Conservation (phyloP, 2,329 filamentous ascomycete species). For the Ophiostoma sp. region DNA sequence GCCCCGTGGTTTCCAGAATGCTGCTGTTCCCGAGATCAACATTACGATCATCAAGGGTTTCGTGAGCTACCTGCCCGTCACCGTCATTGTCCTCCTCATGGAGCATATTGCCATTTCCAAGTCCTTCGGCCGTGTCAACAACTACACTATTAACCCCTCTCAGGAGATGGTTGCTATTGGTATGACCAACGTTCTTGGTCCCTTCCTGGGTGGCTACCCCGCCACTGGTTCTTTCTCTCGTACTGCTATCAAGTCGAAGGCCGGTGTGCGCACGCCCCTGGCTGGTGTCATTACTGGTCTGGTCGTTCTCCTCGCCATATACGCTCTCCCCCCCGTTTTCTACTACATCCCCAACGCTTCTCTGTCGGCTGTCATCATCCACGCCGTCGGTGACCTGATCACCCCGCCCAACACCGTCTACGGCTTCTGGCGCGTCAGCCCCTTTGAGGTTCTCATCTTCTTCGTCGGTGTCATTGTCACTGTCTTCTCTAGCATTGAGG, state of each 20-base stretch:
- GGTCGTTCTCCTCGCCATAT: slow-evolving; percentile 74
- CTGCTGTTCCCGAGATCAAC: slow-evolving; percentile 71
- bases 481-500: slow-evolving; percentile 83
- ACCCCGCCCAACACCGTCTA: slow-evolving; percentile 89
- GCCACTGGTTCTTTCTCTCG: slow-evolving; percentile 74
- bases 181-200: slow-evolving; percentile 83
- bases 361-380: slow-evolving; percentile 76
- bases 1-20: slow-evolving; percentile 81
- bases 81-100: slow-evolving; percentile 88
- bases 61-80: slow-evolving; percentile 71
- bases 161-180: slow-evolving; percentile 97
- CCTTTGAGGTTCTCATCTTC: slow-evolving; percentile 88
- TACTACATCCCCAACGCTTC: slow-evolving; percentile 75
- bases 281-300: slow-evolving; percentile 76
- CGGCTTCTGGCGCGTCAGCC: slow-evolving; percentile 92
- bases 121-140: slow-evolving; percentile 96
- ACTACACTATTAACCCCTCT: slow-evolving; percentile 94
- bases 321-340: slow-evolving; percentile 74
- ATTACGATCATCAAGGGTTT: slow-evolving; percentile 67
- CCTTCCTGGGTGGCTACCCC: slow-evolving; percentile 89
- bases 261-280: slow-evolving; percentile 75
- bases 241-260: slow-evolving; percentile 82
- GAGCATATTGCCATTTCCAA: slow-evolving; percentile 99
- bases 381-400: slow-evolving; percentile 80
- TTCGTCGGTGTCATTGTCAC: slow-evolving; percentile 90